Conservation (phyloP, 1,139 yeast species). For the Nakaseomyces uthaithaninus region DNA sequence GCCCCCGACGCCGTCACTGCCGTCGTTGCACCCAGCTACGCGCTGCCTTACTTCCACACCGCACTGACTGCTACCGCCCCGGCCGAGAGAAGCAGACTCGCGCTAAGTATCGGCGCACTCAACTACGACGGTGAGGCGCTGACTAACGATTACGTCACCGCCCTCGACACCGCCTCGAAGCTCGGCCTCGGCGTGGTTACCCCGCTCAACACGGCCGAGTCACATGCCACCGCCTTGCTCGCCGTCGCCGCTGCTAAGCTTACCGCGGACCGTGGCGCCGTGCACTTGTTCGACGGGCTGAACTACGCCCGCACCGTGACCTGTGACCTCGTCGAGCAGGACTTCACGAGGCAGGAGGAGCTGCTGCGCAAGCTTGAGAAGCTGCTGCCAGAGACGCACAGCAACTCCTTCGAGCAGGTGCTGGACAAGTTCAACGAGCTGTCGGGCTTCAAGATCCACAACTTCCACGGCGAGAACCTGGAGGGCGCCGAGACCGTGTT, state of each 20-base stretch:
- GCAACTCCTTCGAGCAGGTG: slow-evolving; percentile 45
- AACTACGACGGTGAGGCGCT: slow-evolving; percentile 54
- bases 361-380: slow-evolving; percentile 15
- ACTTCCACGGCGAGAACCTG: slow-evolving; percentile 14
- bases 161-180: slow-evolving; percentile 54
- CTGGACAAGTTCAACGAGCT: slow-evolving; percentile 55
- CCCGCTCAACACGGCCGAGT: slow-evolving; percentile 55
- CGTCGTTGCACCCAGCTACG: slow-evolving; percentile 57
- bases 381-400: slow-evolving; percentile 38
- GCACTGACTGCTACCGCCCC: slow-evolving; percentile 48
- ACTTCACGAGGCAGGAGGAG: slow-evolving; percentile 31
- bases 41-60: slow-evolving; percentile 41
- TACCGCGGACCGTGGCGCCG: slow-evolving; percentile 28
- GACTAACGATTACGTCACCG: slow-evolving; percentile 59
- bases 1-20: slow-evolving; percentile 39
- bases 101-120: slow-evolving; percentile 66
- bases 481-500: slow-evolving; percentile 73
- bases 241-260: slow-evolving; percentile 58
- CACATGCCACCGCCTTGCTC: slow-evolving; percentile 60
- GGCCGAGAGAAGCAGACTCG: slow-evolving; percentile 38
- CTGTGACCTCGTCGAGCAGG: slow-evolving; percentile 32
- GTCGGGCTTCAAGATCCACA: slow-evolving; percentile 35
- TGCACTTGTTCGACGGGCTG: slow-evolving; percentile 51
- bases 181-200: slow-evolving; percentile 66
- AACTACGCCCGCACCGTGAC: slow-evolving; percentile 52